Conservation (phyloP, 176 grass and related monocot genomes). For the Aegilops tauschii region DNA sequence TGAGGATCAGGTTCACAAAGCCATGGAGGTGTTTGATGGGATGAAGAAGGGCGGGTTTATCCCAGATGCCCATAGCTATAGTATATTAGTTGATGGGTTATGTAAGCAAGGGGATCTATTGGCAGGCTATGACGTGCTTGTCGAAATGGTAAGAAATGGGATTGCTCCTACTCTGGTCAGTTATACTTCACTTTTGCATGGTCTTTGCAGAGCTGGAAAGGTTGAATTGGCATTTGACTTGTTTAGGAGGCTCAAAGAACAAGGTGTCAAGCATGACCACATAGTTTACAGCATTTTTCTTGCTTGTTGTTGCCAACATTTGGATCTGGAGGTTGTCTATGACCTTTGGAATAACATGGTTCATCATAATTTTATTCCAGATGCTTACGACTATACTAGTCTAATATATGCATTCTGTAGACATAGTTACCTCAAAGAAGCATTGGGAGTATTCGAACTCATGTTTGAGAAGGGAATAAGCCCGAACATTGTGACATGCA, state of each 20-base stretch:
- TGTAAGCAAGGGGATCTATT: constrained; percentile 54
- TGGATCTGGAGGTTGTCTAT: constrained; percentile 43
- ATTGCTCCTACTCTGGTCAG: constrained; percentile 45
- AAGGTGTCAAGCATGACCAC: constrained; percentile 38
- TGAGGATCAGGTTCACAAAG: constrained; percentile 37
- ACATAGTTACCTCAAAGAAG: constrained; percentile 57
- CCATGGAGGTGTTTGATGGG: constrained; percentile 44
- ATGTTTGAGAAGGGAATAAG: constrained; percentile 54
- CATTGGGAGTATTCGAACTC: constrained; percentile 53
- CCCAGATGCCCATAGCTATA: constrained; percentile 56
- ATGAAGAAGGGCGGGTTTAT: constrained; percentile 41
- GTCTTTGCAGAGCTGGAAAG: constrained; percentile 58
- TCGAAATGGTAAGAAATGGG: constrained; percentile 58
- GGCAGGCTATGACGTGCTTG: constrained; percentile 35
- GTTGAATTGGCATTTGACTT: constrained; percentile 32
- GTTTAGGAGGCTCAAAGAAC: constrained; percentile 36
- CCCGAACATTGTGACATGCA: constrained; percentile 71
- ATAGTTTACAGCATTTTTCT: constrained; percentile 66
- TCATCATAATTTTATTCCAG: constrained; percentile 38
- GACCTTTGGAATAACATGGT: constrained; percentile 58
- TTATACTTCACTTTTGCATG: constrained; percentile 58
- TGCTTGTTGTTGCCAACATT: constrained; percentile 53
- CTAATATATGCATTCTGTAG: constrained; percentile 67
- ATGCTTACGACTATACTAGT: constrained; percentile 69
- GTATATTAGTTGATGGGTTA: constrained; percentile 54